A percentile compares a stretch with the other conserved stretches of the same genome.
phyloP scores from a whole-genome alignment of 345 rosid genomes.

The Salix suchowensis region DNA sequence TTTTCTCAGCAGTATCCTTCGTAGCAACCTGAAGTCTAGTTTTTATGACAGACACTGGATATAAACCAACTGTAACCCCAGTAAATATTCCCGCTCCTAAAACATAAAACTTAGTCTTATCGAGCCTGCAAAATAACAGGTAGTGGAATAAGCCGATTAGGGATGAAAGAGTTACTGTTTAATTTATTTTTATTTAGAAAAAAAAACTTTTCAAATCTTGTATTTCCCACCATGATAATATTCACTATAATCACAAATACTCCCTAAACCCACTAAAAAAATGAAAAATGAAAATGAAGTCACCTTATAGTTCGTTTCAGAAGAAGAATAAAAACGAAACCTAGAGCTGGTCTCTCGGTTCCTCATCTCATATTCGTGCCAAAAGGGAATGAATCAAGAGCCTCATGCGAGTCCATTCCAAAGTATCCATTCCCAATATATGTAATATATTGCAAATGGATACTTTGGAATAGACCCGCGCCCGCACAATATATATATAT shows the following conservation, averaged over 20 bases:
- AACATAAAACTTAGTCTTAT: conserved; percentile 81
- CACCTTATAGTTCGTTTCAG: background rate
- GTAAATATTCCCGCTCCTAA: conserved; percentile 96
- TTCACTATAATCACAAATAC: background rate
- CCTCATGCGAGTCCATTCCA: background rate
- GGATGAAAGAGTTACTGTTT: background rate
- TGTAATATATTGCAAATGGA: no score
- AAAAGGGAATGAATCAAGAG: background rate
- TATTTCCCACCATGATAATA: background rate
- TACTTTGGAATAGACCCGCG: no score
- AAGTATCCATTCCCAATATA: background rate
- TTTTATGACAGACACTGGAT: conserved; percentile 86
- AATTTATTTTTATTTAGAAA: background rate
- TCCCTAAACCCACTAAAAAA: background rate
- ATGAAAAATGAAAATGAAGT: background rate
- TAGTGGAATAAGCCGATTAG: background rate
- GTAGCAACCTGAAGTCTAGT: conserved; percentile 97
- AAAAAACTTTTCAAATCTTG: background rate
- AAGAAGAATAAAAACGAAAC: background rate
- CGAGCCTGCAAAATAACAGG: conserved; percentile 59
- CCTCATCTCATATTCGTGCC: background rate
- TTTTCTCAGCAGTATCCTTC: conserved; percentile 67
- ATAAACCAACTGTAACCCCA: conserved; percentile 81
- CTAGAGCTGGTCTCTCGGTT: background rate
- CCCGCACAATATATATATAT: no score